Conservation (phyloP, 306 rosid species). For the Quercus engelmannii region DNA sequence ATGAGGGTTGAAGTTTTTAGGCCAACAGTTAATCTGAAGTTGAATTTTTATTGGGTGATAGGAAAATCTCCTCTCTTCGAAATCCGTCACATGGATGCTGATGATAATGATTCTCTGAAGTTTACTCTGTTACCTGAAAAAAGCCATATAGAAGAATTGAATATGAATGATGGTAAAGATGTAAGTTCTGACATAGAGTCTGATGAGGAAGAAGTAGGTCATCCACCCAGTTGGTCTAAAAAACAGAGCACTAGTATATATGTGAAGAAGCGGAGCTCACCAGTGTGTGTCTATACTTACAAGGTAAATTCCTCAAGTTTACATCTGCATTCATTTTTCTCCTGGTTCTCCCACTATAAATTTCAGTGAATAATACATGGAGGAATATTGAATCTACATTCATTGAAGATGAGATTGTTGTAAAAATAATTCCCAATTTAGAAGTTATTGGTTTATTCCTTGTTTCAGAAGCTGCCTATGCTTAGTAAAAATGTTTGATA, state of each 20-base stretch:
- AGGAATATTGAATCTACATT: background rate
- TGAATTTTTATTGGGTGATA: conserved; percentile 16
- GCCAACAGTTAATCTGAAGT: conserved; percentile 6
- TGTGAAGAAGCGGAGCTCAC: conserved; percentile 53
- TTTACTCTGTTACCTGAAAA: conserved; percentile 44
- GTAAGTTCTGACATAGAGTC: conserved; percentile 40
- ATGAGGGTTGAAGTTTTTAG: conserved; percentile 9
- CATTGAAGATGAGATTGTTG: background rate
- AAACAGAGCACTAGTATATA: conserved; percentile 36
- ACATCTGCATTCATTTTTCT: background rate
- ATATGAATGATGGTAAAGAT: conserved; percentile 27
- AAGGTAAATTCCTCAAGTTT: conserved; percentile 51
- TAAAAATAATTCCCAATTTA: background rate
- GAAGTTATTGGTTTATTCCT: background rate
- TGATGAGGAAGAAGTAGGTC: conserved; percentile 42
- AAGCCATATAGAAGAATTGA: conserved; percentile 26
- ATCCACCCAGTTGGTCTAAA: conserved; percentile 36
- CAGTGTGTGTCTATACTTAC: conserved; percentile 71
- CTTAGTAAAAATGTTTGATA: background rate
- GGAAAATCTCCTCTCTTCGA: conserved; percentile 87
- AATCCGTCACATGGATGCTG: conserved; percentile 64
- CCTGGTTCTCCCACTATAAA: background rate
- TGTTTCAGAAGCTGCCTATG: conserved; percentile 7
- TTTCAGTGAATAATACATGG: background rate
- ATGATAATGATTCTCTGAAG: conserved; percentile 39